Evolutionary conservation across 805 yeast species (phyloP), one percentile per base, ranked within the genome.

Genomic region (Monosporozyma aerobia): DNA sequence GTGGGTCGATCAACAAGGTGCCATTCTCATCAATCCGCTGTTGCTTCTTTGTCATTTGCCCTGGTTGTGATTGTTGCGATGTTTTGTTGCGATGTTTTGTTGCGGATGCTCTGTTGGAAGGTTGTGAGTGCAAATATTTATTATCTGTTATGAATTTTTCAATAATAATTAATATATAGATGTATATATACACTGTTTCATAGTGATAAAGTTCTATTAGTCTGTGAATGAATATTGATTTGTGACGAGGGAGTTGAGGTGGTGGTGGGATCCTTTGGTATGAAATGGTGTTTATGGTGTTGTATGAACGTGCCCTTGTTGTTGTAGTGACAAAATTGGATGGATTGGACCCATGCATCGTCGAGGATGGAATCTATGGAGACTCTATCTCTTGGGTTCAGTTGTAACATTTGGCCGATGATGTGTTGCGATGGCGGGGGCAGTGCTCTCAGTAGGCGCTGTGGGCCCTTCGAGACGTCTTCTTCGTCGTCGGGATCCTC

Each of bases 371-470:
- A 82, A 6, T 73, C 74, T 67, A 90, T 76, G 2, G 78, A 64
- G 22, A 79, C 78, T 53, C 97, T 78, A 50, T 77, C 71, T 22
- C 62, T 66, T 2, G 87, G 81, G 52, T 81, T 77, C 22, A 89
- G 59, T 35, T 69, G 75, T 40, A 92, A 72, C 94, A 90, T 89
- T 14, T 73, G 66, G 1, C 75, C 73, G 23, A 92, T 77, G 33
- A 90, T 69, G 1, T 68, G 71, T 44, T 95, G 75, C 6, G 89
- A 77, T 3, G 78, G 78, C 16, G 73, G 68, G 0, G 97, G 97
- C 53, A 92, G 72, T 51, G 87, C 71, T 54, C 87, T 75, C 50
- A 89, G 71, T 49, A 90, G 67, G 51, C 94, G 72, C 62, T 83
- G 79, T 0, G 95, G 90, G 1, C 96, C 96, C 50, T 69, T 73